Evolutionary conservation across 495 filamentous ascomycete genomes (phyloP), one percentile per base, ranked within the genome.

Genomic region (Umbilicaria muhlenbergii): DNA sequence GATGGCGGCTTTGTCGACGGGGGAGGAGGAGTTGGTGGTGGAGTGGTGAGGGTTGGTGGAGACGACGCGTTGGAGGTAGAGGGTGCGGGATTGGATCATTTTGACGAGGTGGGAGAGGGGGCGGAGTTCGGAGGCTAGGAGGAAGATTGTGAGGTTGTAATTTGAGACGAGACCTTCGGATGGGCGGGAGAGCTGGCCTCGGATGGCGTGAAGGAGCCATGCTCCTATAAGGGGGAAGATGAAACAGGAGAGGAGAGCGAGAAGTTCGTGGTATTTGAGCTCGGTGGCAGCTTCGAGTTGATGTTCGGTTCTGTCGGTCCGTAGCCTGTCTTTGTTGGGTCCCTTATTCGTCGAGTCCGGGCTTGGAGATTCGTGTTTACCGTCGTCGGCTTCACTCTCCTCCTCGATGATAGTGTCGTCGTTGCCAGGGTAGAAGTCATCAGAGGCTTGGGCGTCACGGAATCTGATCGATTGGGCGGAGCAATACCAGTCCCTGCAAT

Each of bases 101-200:
- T 77, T 83, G 44, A 94, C 73, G 24, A 88, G 62, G 52, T 95
- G 89, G 2, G 81, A 73, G 41, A 82, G 52, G 2, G 92, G 91
- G 2, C 80, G 75, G 15, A 95, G 59, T 57, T 96, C 88, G 8
- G 91, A 79, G 11, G 84, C 87, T 7, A 94, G 70, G 11, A 94
- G 65, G 60, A 95, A 96, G 48, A 96, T 83, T n/a, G 81, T 86
- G 40, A 98, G 70, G 59, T 94, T 93, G 60, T 86, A 91, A 55
- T 91, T 80, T 2, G 86, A 92, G 13, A 95, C 81, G 12, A 93
- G 66, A 2, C 85, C 83, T 58, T 91, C 86, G 0, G 84, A 86
- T 0, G 82, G 87, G 13, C 81, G 71, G 2, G 81, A 86, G 8
- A 96, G 74, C 36, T 83, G 79, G 16, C 64, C 66, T 12, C 88